Conservation (phyloP, 495 filamentous ascomycete genomes). For the Neurospora sp. region DNA sequence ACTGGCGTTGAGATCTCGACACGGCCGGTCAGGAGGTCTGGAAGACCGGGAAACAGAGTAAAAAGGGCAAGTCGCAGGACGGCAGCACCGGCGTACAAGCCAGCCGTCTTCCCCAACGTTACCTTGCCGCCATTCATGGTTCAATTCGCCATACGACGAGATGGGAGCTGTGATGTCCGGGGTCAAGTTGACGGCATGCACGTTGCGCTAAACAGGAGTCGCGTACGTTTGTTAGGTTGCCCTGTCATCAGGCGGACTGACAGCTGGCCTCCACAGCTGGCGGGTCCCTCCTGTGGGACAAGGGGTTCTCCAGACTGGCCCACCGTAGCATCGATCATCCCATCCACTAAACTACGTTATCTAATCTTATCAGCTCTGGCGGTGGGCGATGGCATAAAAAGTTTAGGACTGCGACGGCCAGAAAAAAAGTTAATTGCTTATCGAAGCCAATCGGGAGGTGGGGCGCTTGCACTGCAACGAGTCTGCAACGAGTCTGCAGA, state of each 20-base stretch:
- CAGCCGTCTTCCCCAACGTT: slow-evolving; percentile 50
- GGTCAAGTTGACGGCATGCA: neutral
- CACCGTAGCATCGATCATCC: neutral
- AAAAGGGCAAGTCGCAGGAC: slow-evolving; percentile 72
- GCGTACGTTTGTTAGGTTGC: neutral
- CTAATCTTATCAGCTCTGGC: slow-evolving; percentile 6
- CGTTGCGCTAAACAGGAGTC: neutral
- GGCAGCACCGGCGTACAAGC: slow-evolving; percentile 67
- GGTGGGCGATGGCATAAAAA: slow-evolving; percentile 21
- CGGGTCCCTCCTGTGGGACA: neutral
- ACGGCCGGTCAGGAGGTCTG: slow-evolving; percentile 76
- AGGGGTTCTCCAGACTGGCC: neutral
- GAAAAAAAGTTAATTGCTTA: neutral
- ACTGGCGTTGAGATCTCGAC: slow-evolving; percentile 96
- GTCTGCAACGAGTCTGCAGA: neutral
- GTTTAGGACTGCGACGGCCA: slow-evolving; percentile 4
- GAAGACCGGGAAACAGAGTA: slow-evolving; percentile 69
- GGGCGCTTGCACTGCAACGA: neutral
- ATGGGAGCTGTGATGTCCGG: slow-evolving; percentile 2
- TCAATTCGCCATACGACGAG: slow-evolving; percentile 26
- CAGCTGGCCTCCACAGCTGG: slow-evolving; percentile 4
- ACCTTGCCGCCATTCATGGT: slow-evolving; percentile 37
- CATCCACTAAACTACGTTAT: neutral
- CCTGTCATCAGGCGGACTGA: neutral
- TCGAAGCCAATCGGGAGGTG: too few relatives aligned